These are phyloP conservation scores for Golovinomyces cichoracearum DNA, from an alignment of 2,329 filamentous ascomycete genomes.

Conservation along the genomic window DNA sequence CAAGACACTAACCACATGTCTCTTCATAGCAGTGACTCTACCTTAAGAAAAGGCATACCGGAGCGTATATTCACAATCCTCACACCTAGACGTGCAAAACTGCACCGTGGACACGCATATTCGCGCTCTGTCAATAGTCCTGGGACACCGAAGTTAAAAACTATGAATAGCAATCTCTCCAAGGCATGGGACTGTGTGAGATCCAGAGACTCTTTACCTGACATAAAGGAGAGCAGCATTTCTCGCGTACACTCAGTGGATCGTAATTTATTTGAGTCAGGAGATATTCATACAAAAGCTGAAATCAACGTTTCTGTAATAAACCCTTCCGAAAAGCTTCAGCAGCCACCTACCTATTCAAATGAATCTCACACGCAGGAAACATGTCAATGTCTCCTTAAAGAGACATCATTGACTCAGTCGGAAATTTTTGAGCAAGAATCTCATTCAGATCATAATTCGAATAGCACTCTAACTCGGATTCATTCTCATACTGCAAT, in stretches of 20 bases:
- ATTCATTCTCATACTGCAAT: too few relatives aligned
- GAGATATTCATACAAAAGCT: slow-evolving; percentile 37
- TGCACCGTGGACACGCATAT: slow-evolving; percentile 13
- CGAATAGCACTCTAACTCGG: too few relatives aligned
- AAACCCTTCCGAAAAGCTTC: slow-evolving; percentile 29
- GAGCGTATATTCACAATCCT: slow-evolving; percentile 13
- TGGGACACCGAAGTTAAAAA: too few relatives aligned
- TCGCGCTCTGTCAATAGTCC: slow-evolving; percentile 17
- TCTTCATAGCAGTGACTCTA: slow-evolving; percentile 17
- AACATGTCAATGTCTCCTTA: too few relatives aligned
- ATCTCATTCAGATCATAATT: too few relatives aligned
- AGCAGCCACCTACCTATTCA: slow-evolving; percentile 6
- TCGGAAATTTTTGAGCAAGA: too few relatives aligned
- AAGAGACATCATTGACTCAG: too few relatives aligned
- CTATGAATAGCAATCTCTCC: too few relatives aligned
- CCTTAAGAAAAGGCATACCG: slow-evolving; percentile 17
- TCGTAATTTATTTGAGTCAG: slow-evolving; percentile 28
- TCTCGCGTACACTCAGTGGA: slow-evolving; percentile 38
- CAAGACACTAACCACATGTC: too few relatives aligned
- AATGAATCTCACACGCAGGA: too few relatives aligned
- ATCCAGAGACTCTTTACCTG: slow-evolving; percentile 7
- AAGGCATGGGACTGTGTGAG: slow-evolving; percentile 7
- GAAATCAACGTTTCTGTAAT: slow-evolving; percentile 37
- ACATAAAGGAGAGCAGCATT: slow-evolving; percentile 23
- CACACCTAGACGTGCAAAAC: slow-evolving; percentile 13